phyloP scores from a whole-genome alignment of 495 filamentous ascomycete species.

The Neurospora sp. region DNA sequence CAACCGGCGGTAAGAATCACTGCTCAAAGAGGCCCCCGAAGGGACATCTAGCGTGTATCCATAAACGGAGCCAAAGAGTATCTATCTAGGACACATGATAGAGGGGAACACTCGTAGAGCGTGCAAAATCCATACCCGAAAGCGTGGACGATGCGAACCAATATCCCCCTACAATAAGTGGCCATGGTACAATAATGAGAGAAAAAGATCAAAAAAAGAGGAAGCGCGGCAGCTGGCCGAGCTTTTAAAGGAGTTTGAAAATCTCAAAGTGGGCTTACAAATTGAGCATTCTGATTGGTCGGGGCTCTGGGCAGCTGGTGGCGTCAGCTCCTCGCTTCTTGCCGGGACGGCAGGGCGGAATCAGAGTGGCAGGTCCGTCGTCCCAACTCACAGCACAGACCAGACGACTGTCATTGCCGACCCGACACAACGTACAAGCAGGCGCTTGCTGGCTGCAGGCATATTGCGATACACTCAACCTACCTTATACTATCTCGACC shows the following conservation, averaged over 20 bases:
- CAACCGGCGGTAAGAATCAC: conserved; percentile 53
- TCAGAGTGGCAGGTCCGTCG: background rate
- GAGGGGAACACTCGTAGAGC: conserved; percentile 44
- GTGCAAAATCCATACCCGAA: conserved; percentile 1
- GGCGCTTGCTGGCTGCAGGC: background rate
- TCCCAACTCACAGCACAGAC: background rate
- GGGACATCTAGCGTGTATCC: conserved; percentile 46
- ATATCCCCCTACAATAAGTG: conserved; percentile 81
- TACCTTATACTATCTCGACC: conserved; percentile 10
- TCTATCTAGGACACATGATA: conserved; percentile 53
- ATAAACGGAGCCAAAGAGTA: conserved; percentile 42
- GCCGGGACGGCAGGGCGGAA: background rate
- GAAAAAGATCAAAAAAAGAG: conserved; percentile 26
- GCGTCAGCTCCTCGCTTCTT: background rate
- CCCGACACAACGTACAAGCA: background rate
- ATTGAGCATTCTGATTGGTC: conserved; percentile 16
- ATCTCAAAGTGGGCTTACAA: conserved; percentile 14
- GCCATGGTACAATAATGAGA: conserved; percentile 51
- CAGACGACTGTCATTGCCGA: background rate
- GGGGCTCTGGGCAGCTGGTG: background rate
- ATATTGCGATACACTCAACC: background rate
- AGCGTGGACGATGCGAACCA: conserved; percentile 17
- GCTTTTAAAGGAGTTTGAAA: conserved; percentile 10
- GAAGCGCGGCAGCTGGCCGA: conserved; percentile 4
- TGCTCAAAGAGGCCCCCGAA: conserved; percentile 35